phyloP scores from a whole-genome alignment of 2,329 filamentous ascomycete genomes.

The Tolypocladium cylindrosporum region DNA sequence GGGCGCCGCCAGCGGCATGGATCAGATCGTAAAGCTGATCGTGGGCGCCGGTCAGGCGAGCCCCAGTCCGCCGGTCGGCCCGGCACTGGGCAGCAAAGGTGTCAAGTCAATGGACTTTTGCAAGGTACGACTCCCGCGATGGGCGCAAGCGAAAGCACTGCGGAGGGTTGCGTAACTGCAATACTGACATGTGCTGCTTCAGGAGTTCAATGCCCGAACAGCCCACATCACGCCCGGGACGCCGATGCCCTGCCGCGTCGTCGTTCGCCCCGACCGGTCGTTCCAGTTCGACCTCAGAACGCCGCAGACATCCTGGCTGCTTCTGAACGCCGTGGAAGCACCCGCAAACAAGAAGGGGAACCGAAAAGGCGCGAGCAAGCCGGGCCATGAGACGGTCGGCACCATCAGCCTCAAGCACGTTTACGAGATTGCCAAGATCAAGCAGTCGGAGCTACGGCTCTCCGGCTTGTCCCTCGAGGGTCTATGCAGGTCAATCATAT shows the following conservation, averaged over 20 bases:
- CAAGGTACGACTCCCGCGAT: constrained; percentile 54
- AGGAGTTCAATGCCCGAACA: constrained; percentile 97
- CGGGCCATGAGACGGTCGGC: constrained; percentile 70
- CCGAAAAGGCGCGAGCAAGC: constrained; percentile 65
- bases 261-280: constrained; percentile 82
- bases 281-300: constrained; percentile 93
- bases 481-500: constrained; percentile 64
- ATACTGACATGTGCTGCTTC: constrained; percentile 8
- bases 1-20: constrained; percentile 29
- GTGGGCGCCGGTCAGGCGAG: constrained; percentile 93
- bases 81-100: constrained; percentile 91
- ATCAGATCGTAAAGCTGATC: constrained; percentile 92
- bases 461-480: constrained; percentile 63
- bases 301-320: constrained; percentile 83
- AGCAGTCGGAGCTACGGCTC: constrained; percentile 66
- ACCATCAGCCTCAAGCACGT: constrained; percentile 88
- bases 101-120: constrained; percentile 99
- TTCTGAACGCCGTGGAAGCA: constrained; percentile 74
- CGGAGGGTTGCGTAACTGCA: background rate
- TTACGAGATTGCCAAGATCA: constrained; percentile 96
- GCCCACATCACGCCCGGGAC: constrained; percentile 73
- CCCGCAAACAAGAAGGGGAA: constrained; percentile 63
- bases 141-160: background rate
- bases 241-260: constrained; percentile 83
- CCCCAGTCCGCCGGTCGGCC: constrained; percentile 91